A percentile compares a stretch with the other conserved stretches of the same genome.
phyloP scores from a whole-genome alignment of 1,139 yeast species.

The Blastobotrys persicus region DNA sequence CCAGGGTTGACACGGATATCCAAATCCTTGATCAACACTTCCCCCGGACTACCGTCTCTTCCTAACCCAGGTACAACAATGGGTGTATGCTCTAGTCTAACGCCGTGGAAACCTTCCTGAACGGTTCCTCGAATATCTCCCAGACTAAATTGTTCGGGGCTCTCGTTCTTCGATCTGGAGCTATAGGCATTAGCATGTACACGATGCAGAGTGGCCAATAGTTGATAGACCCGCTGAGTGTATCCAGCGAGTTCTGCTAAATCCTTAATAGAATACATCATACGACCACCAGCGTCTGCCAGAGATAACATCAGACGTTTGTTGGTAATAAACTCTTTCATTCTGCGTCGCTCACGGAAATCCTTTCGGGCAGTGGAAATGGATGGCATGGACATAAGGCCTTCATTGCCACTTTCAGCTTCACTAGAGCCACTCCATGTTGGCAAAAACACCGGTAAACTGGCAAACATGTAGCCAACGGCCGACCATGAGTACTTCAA shows the following conservation, averaged over 20 bases:
- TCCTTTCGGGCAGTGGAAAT: constrained; percentile 26
- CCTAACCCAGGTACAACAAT: constrained; percentile 65
- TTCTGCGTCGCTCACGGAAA: constrained; percentile 40
- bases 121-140: constrained; percentile 74
- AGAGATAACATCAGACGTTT: constrained; percentile 84
- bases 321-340: constrained; percentile 88
- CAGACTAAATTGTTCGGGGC: constrained; percentile 28
- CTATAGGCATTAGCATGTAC: constrained; percentile 59
- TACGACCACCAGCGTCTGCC: constrained; percentile 95
- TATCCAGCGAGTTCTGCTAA: constrained; percentile 89
- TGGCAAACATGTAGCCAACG: constrained; percentile 84
- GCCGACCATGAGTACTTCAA: constrained; percentile 95
- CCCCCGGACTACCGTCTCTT: constrained; percentile 38
- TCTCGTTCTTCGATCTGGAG: constrained; percentile 3
- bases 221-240: constrained; percentile 78
- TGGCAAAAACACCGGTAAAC: constrained; percentile 71
- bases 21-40: constrained; percentile 54
- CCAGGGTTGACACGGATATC: constrained; percentile 63
- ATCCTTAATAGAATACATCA: constrained; percentile 93
- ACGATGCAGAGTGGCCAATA: constrained; percentile 73
- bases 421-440: constrained; percentile 30
- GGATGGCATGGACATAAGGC: constrained; percentile 22
- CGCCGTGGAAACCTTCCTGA: constrained; percentile 74
- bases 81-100: constrained; percentile 79
- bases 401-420: constrained; percentile 23